These are phyloP conservation scores for Ceratocystis smalleyi DNA, from an alignment of 2,329 filamentous ascomycete species.

Conservation along the genomic window DNA sequence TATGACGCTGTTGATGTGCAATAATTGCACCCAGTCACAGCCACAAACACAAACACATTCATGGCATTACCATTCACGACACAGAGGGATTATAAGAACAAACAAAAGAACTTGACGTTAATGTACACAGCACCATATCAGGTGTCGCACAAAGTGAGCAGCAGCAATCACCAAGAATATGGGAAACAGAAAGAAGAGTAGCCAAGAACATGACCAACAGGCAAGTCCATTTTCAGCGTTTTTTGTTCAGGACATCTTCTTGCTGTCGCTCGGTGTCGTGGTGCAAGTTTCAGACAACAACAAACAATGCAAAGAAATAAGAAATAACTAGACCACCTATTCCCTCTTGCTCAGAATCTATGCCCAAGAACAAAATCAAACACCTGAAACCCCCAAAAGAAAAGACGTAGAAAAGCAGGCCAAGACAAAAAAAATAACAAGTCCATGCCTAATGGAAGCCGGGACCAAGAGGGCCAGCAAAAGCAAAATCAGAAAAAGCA, in stretches of 20 bases:
- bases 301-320: slow-evolving; percentile 9
- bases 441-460: background rate
- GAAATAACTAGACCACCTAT: slow-evolving; percentile 2
- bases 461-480: background rate
- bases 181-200: background rate
- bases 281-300: background rate
- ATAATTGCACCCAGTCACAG: too few species aligned
- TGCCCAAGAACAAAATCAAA: slow-evolving; percentile 5
- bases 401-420: slow-evolving; percentile 1
- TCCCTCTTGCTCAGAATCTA: slow-evolving; percentile 10
- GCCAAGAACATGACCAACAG: too few species aligned
- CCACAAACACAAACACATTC: too few species aligned
- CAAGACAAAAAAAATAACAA: background rate
- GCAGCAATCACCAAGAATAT: slow-evolving; percentile 9
- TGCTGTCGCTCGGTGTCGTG: background rate
- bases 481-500: background rate
- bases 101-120: too few species aligned
- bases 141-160: background rate
- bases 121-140: background rate
- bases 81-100: too few species aligned
- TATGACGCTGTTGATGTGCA: too few species aligned
- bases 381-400: background rate
- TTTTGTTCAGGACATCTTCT: background rate
- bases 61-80: too few species aligned
- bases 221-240: too few species aligned